Evolutionary conservation across 306 rosid genomes (phyloP), one percentile per base, ranked within the genome.

Genomic region (Pterocarpus santalinus): DNA sequence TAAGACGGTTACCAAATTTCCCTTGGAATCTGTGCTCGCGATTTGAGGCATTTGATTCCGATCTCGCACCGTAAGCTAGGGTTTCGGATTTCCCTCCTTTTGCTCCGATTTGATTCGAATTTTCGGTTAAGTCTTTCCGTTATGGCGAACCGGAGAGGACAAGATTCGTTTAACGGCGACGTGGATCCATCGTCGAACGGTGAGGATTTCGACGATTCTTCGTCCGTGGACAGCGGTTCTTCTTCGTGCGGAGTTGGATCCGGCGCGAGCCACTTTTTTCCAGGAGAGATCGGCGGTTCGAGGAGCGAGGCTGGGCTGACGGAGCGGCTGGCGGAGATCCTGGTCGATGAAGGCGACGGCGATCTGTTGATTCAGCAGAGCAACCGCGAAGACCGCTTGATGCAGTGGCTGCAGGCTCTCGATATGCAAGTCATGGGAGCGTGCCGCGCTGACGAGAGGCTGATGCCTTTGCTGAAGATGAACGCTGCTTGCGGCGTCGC

Each of bases 361-460:
- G 99, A 95, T 90, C 92, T 95, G 85, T 86, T 93, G 92, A 90
- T 93, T 43, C 97, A 93, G 85, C 90, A 77, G 60, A 93, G 78
- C 53, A 83, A 92, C 67, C 77, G 97, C 17, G 99, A 87, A 22
- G 97, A 88, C 49, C 80, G 90, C 46, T 82, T 93, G 72, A 39
- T 96, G 80, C 90, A 79, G 85, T 96, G 98, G 94, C 88, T 96
- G 4, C 97, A 90, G 88, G 99, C 98, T 78, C 92, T 96, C 32
- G 97, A 96, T 75, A 79, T 90, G 93, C 99, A 96, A 82, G 90
- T 93, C 34, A 82, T 90, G 86, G 98, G 99, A 2, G 99, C 99
- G 8, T 96, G 99, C 83, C 97, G 98, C 2, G 86, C 92, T 13
- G 98, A 92, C 41, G 98, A 93, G 90, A 84, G 97, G 84, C 44